Conservation (phyloP, 805 yeast species). For the Phaffomyces opuntiae region DNA sequence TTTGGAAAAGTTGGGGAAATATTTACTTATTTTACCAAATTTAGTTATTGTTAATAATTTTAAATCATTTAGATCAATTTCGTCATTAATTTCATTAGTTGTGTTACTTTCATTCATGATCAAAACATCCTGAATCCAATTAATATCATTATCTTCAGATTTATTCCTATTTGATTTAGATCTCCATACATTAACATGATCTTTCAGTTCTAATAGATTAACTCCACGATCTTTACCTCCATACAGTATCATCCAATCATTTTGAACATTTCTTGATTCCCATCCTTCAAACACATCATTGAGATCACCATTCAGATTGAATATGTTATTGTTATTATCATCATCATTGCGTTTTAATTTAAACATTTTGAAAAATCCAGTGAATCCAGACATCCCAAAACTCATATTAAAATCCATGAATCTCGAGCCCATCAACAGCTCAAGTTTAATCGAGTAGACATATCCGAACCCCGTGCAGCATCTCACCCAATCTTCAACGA, state of each 20-base stretch:
- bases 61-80: constrained; percentile 4
- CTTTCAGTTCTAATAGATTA: constrained; percentile 13
- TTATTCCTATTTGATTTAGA: constrained; percentile 7
- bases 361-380: constrained; percentile 16
- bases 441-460: constrained; percentile 16
- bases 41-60: constrained; percentile 18
- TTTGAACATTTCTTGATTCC: neutral
- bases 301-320: too few relatives aligned
- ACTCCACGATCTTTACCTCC: constrained; percentile 23
- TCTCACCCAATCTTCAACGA: constrained; percentile 7
- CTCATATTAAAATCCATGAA: constrained; percentile 20
- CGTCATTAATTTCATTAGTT: neutral
- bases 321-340: neutral
- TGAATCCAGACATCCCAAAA: constrained; percentile 19
- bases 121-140: constrained; percentile 20
- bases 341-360: neutral
- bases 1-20: constrained; percentile 13
- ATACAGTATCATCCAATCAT: constrained; percentile 8
- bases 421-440: constrained; percentile 10
- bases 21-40: constrained; percentile 18
- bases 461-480: constrained; percentile 21
- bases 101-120: neutral
- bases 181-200: constrained; percentile 18
- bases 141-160: neutral
- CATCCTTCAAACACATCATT: neutral